Evolutionary conservation across 2,329 filamentous ascomycete genomes (phyloP), one percentile per base, ranked within the genome.

Genomic region (Phyllosticta citribraziliensis): DNA sequence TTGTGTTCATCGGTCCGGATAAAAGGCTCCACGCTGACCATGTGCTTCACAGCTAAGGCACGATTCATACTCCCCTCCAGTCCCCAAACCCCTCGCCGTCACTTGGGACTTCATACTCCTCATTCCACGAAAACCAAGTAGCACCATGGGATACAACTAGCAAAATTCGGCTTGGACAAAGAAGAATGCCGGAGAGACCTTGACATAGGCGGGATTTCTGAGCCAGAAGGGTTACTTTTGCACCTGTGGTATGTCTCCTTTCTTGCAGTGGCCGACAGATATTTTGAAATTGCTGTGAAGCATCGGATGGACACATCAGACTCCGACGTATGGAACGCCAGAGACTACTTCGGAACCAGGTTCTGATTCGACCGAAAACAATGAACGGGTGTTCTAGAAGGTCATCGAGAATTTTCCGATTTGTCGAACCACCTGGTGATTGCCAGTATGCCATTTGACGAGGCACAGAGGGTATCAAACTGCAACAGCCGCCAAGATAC

Each of bases 381-480:
- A 78, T 65, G 11, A 67, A 65, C 8, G 76, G 75, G 63, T 76
- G 78, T 19, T 73, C 66, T 19, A 74, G 68, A 64, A 76, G 78
- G 63, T 77, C 74, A 12, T 69, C 60, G 0, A 69, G 64, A 54
- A 71, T 66, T 30, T 68, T 58, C 8, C 64, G 63, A 57, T 67
- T 66, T 14, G 73, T 66, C 67, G 74, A 76, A 10, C 69, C 74
- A n/a, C 75, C 59, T 61, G 54, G 4, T 22, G 17, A 14, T 4
- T 9, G 30, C 53, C 3, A 57, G 50, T 11, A n/a, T 12, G 20
- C 10, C 11, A 12, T 24, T 10, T 24, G 5, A 24, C 20, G 19
- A 24, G 5, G 19, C 20, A 24, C n/a, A 11, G 52, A 5, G 19
- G 24, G 9, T n/a, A 8, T 24, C 52, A 8, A 27, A 57, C 59